Evolutionary conservation across 106 monocot genomes (phyloP).

Genomic region (Dioscorea zingiberensis): DNA sequence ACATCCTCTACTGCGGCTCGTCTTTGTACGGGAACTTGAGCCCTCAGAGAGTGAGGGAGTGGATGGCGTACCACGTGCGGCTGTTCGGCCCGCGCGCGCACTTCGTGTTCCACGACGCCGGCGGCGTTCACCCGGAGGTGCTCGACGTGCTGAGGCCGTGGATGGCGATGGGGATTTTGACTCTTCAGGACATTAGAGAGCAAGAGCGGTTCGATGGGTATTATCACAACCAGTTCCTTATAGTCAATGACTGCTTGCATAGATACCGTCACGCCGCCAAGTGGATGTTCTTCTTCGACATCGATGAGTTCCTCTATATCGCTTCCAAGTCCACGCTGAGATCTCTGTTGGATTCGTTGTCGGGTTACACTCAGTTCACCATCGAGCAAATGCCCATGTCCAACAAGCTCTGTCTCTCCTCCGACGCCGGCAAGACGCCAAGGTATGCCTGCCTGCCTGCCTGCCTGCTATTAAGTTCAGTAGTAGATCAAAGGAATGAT

Average conservation of each 20-base stretch:
- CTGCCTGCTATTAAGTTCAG: too few relatives aligned
- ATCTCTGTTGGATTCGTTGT: constrained; percentile 28
- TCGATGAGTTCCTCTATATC: constrained; percentile 77
- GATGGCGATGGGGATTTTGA: constrained; percentile 53
- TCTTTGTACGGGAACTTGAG: constrained; percentile 60
- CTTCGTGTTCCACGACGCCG: constrained; percentile 77
- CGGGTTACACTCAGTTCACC: constrained; percentile 50
- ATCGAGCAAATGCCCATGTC: constrained; percentile 65
- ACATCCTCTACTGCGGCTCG: constrained; percentile 78
- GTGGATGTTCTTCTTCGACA: constrained; percentile 86
- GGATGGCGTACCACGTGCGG: constrained; percentile 66
- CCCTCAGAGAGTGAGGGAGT: constrained; percentile 63
- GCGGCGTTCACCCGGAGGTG: constrained; percentile 58
- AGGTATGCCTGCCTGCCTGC: constrained; percentile 19
- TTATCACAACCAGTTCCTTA: constrained; percentile 86
- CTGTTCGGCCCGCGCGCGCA: constrained; percentile 53
- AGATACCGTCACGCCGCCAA: constrained; percentile 42
- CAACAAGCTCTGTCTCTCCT: constrained; percentile 33
- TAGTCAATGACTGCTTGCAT: constrained; percentile 79
- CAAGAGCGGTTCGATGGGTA: constrained; percentile 79
- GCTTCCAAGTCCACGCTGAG: constrained; percentile 16
- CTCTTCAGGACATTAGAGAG: constrained; percentile 56
- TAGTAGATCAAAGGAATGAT: too few relatives aligned
- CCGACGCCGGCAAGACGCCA: constrained; percentile 18
- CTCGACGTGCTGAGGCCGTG: constrained; percentile 59